Base-by-base conservation (phyloP, 2,329 filamentous ascomycete genomes). In the Microsporum canis region DNA sequence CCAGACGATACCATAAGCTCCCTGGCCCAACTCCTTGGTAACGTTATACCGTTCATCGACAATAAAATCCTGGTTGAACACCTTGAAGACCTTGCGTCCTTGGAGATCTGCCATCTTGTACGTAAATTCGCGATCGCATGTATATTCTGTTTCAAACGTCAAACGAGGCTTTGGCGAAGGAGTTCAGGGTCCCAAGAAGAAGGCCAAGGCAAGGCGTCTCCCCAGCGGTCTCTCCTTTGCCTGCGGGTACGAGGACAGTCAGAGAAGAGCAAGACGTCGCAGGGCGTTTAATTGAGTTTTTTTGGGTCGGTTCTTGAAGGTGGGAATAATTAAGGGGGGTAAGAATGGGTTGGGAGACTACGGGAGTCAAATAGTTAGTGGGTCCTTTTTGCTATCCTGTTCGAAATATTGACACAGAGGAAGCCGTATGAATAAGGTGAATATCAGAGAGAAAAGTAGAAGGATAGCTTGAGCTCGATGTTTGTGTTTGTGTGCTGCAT, bases 21-120 rank as follows among this genome's bases (percentile, higher is more conserved):
- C 94, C 77, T 99, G 94, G 53, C 94, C 94, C 60, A 99, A 82
- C 80, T 99, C 94, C 82, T 99, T 99, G 67, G 92, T 97, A 66
- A 99, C 94, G 66, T 89, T 96, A 79, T 99, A 99, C 70, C 92
- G 87, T 77, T 97, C 92, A 74, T 97, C 94, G 71, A 97, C 94
- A 69, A 96, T 86, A 74, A 99, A 99, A 80, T 99, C 94, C 74
- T 99, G 94, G 82, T 96, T 96, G 80, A 99, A 99, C 75, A 99
- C 91, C 86, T 95, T 96, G 83, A 96, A 96, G 76, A 92, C 84
- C 83, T 96, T 96, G 77, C 91, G 87, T 72, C 85, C 85, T 65
- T 79, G 77, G 64, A 85, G 75, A 69, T 85, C 82, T 66, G 79
- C 75, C 83, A 86, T 86, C 12, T 57, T 57, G 34, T 33, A 27